Evolutionary conservation across 1,284 basidiomycete genomes (phyloP).

Genomic region (Apiotrichum mycotoxinovorans): DNA sequence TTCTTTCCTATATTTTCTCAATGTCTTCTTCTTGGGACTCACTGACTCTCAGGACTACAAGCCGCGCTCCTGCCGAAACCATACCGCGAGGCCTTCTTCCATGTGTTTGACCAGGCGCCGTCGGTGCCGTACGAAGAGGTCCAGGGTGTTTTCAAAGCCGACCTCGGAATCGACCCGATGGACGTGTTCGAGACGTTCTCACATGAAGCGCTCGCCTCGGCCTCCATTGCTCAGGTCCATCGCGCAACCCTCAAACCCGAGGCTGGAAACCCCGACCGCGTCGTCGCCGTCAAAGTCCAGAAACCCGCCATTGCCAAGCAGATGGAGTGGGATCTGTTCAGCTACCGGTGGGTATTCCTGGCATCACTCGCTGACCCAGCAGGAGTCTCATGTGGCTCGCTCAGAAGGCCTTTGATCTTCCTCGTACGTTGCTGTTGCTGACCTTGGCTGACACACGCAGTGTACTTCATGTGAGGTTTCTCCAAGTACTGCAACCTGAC

Average conservation of each 20-base stretch:
- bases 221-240: conserved; percentile 86
- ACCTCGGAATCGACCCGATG: conserved; percentile 64
- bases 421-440: conserved; percentile 31
- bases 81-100: conserved; percentile 73
- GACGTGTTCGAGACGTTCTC: conserved; percentile 77
- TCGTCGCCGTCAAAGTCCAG: conserved; percentile 87
- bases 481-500: neutral
- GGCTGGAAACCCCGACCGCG: conserved; percentile 20
- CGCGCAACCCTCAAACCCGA: conserved; percentile 59
- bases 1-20: neutral
- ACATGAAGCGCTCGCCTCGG: conserved; percentile 69
- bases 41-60: conserved; percentile 63
- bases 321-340: conserved; percentile 71
- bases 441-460: conserved; percentile 19
- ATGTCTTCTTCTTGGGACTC: neutral
- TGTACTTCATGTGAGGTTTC: conserved; percentile 44
- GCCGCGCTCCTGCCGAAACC: conserved; percentile 74
- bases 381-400: conserved; percentile 45
- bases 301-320: conserved; percentile 81
- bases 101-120: conserved; percentile 80
- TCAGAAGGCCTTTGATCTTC: conserved; percentile 48
- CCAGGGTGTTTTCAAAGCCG: conserved; percentile 62
- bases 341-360: conserved; percentile 38
- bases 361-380: neutral
- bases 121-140: conserved; percentile 71